These are phyloP conservation scores for Pythium aquatile DNA, from an alignment of 352 stramenopile species.

Conservation along the genomic window DNA sequence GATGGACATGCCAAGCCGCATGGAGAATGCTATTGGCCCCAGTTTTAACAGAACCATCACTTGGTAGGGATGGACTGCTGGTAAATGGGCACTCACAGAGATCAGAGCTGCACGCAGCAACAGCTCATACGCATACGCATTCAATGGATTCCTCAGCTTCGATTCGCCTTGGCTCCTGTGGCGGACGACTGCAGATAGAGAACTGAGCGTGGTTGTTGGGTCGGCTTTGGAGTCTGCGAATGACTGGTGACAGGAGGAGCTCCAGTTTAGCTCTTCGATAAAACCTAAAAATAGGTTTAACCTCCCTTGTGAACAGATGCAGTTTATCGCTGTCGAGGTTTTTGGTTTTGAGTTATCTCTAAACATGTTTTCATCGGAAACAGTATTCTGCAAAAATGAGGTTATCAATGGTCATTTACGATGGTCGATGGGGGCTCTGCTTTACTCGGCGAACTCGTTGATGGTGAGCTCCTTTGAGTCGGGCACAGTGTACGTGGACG, in stretches of 20 bases:
- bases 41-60: slow-evolving; percentile 76
- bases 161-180: background rate
- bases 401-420: background rate
- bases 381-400: background rate
- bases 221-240: background rate
- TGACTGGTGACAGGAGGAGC: background rate
- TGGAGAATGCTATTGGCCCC: slow-evolving; percentile 49
- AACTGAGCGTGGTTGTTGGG: background rate
- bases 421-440: slow-evolving; percentile 8
- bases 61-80: slow-evolving; percentile 53
- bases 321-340: slow-evolving; percentile 5
- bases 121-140: background rate
- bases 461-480: slow-evolving; percentile 69
- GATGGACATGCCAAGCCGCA: slow-evolving; percentile 25
- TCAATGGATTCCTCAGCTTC: too few species aligned
- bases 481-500: slow-evolving; percentile 33
- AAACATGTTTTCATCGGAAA: slow-evolving; percentile 10
- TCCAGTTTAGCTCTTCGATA: background rate
- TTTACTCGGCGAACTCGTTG: slow-evolving; percentile 75
- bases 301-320: too few species aligned
- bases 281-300: background rate
- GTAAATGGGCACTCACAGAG: slow-evolving; percentile 47
- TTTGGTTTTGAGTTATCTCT: background rate
- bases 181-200: background rate
- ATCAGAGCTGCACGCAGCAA: background rate